phyloP scores from a whole-genome alignment of 2,329 filamentous ascomycete genomes.

The Hymenoscyphus fructigenus region DNA sequence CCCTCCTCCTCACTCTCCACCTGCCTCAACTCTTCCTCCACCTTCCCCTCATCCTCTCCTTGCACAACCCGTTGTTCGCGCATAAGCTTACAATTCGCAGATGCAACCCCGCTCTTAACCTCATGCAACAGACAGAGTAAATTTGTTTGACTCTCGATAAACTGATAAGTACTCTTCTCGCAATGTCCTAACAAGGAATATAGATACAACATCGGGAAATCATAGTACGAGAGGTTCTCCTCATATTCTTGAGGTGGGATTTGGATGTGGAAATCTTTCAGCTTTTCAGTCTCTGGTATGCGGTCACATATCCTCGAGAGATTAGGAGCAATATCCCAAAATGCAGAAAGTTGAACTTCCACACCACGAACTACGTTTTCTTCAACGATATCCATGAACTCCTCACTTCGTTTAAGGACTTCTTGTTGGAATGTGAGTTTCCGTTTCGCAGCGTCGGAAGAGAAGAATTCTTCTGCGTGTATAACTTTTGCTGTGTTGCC shows the following conservation, averaged over 20 bases:
- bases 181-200: slow-evolving; percentile 82
- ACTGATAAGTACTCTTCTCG: slow-evolving; percentile 92
- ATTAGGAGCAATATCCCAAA: slow-evolving; percentile 95
- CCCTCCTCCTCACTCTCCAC: slow-evolving; percentile 67
- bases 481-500: slow-evolving; percentile 76
- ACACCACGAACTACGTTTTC: slow-evolving; percentile 84
- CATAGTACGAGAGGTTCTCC: slow-evolving; percentile 80
- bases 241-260: slow-evolving; percentile 78
- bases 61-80: slow-evolving; percentile 57
- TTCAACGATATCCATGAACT: slow-evolving; percentile 78
- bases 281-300: slow-evolving; percentile 56
- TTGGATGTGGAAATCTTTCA: slow-evolving; percentile 64
- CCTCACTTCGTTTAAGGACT: slow-evolving; percentile 68
- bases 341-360: slow-evolving; percentile 86
- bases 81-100: slow-evolving; percentile 64
- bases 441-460: slow-evolving; percentile 71
- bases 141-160: slow-evolving; percentile 93
- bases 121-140: slow-evolving; percentile 87
- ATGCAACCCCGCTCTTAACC: slow-evolving; percentile 76
- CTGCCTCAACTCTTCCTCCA: slow-evolving; percentile 47
- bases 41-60: slow-evolving; percentile 41
- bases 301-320: slow-evolving; percentile 76
- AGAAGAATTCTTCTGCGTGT: slow-evolving; percentile 80
- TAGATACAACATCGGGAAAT: slow-evolving; percentile 86
- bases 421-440: slow-evolving; percentile 70